Percentiles rank a stretch among this genome's conserved stretches.
These are phyloP conservation scores for Skeletonema costatum DNA, from an alignment of 108 stramenopile genomes.

Conservation along the genomic window DNA sequence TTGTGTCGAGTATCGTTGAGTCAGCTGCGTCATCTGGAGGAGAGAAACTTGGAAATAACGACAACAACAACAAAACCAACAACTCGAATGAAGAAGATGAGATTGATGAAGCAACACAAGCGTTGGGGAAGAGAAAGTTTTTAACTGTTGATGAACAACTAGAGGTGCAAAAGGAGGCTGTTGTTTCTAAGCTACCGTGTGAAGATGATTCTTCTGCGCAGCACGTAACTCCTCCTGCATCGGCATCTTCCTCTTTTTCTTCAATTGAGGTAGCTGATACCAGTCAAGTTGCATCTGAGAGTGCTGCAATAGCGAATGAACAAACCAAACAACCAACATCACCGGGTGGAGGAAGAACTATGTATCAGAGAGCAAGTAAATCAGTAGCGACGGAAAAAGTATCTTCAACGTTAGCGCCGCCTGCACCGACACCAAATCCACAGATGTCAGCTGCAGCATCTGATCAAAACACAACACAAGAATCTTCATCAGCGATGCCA, in stretches of 20 bases:
- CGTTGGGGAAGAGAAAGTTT: conserved; percentile 14
- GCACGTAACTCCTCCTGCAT: conserved; percentile 22
- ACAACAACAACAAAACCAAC: conserved; percentile 1
- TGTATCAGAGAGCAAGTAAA: conserved; percentile 38
- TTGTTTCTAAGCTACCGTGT: conserved; percentile 1
- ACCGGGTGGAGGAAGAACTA: conserved; percentile 15
- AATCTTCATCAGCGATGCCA: not conserved
- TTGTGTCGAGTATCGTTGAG: conserved; percentile 69
- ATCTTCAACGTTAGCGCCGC: not conserved
- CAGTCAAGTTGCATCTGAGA: not conserved
- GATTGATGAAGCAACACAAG: conserved; percentile 29
- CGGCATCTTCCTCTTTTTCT: conserved; percentile 26
- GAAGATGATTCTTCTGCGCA: conserved; percentile 6
- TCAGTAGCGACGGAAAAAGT: conserved; percentile 16
- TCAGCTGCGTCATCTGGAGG: conserved; percentile 3
- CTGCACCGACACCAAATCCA: conserved; percentile 2
- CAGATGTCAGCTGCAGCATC: not conserved
- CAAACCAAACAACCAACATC: not conserved
- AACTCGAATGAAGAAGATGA: conserved; percentile 37
- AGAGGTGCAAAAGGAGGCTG: not conserved
- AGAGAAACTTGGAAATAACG: not conserved
- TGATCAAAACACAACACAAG: not conserved
- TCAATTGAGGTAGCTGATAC: conserved; percentile 5
- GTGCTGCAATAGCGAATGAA: not conserved
- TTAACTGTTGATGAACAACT: not conserved